These are phyloP conservation scores for Dovyalis caffra DNA, from an alignment of 345 rosid species.

Conservation along the genomic window DNA sequence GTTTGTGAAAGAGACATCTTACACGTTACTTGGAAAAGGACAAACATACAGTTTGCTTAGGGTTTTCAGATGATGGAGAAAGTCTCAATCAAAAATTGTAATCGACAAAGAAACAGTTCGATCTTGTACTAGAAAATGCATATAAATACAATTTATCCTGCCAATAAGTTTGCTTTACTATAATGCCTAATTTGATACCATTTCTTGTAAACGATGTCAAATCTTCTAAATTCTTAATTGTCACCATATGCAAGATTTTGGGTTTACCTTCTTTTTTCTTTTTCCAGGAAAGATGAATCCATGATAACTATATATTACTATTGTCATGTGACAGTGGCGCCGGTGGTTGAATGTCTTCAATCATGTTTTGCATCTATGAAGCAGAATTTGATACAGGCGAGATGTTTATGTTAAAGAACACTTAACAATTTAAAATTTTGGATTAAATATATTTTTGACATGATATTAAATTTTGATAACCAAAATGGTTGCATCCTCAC, in stretches of 20 bases:
- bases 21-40: conserved; percentile 15
- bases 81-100: conserved; percentile 20
- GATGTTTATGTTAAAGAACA: too few species aligned
- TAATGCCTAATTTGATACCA: background rate
- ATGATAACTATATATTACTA: background rate
- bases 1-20: conserved; percentile 32
- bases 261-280: background rate
- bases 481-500: too few species aligned
- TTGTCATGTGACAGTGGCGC: background rate
- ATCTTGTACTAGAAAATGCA: background rate
- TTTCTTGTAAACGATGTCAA: background rate
- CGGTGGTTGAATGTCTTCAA: background rate
- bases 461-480: too few species aligned
- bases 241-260: background rate
- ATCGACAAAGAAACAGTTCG: background rate
- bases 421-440: too few species aligned
- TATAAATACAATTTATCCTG: conserved; percentile 9
- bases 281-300: background rate
- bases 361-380: background rate
- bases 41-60: conserved; percentile 10
- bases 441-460: too few species aligned
- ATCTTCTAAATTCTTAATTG: background rate
- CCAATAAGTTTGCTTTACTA: background rate
- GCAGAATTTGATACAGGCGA: background rate
- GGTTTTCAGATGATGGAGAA: conserved; percentile 5